These are phyloP conservation scores for Trematosphaeria pertusa DNA, from an alignment of 2,329 filamentous ascomycete species.

Conservation along the genomic window DNA sequence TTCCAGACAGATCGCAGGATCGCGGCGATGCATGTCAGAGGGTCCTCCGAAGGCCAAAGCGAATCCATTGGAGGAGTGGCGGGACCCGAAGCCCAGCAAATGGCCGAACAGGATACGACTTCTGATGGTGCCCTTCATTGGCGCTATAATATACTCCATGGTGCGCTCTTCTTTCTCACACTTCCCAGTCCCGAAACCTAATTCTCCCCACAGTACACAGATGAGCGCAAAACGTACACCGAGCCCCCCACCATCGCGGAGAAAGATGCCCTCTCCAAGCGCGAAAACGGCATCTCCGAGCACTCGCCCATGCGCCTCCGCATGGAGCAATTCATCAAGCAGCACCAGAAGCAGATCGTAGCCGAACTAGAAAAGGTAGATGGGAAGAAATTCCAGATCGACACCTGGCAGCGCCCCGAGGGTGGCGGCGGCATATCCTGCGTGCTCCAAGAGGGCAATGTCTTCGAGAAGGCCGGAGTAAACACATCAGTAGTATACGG, in stretches of 20 bases:
- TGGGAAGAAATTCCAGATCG: slow-evolving; percentile 78
- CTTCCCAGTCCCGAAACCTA: neutral
- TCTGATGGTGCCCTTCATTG: slow-evolving; percentile 58
- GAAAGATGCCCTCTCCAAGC: slow-evolving; percentile 80
- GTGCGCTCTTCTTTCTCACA: slow-evolving; percentile 46
- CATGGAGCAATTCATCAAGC: slow-evolving; percentile 96
- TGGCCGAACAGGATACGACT: slow-evolving; percentile 52
- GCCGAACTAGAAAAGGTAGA: slow-evolving; percentile 83
- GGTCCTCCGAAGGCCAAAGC: slow-evolving; percentile 28
- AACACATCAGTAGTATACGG: slow-evolving; percentile 97
- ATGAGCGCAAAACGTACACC: slow-evolving; percentile 32
- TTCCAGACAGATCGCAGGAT: slow-evolving; percentile 15
- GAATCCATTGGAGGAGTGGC: slow-evolving; percentile 42
- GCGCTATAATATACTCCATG: slow-evolving; percentile 65
- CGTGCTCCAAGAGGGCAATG: slow-evolving; percentile 92
- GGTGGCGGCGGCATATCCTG: slow-evolving; percentile 94
- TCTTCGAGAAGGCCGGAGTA: slow-evolving; percentile 97
- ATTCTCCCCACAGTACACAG: neutral
- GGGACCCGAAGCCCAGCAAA: slow-evolving; percentile 44
- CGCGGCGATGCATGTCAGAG: slow-evolving; percentile 29
- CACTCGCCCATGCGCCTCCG: slow-evolving; percentile 94
- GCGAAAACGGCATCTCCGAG: slow-evolving; percentile 75
- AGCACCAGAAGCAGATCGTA: slow-evolving; percentile 89
- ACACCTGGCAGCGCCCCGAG: slow-evolving; percentile 86
- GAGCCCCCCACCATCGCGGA: slow-evolving; percentile 80